Percentiles rank a stretch among this genome's conserved stretches.
These are phyloP conservation scores for Apiotrichum akiyoshidainum DNA, from an alignment of 1,284 basidiomycete species.

Conservation along the genomic window DNA sequence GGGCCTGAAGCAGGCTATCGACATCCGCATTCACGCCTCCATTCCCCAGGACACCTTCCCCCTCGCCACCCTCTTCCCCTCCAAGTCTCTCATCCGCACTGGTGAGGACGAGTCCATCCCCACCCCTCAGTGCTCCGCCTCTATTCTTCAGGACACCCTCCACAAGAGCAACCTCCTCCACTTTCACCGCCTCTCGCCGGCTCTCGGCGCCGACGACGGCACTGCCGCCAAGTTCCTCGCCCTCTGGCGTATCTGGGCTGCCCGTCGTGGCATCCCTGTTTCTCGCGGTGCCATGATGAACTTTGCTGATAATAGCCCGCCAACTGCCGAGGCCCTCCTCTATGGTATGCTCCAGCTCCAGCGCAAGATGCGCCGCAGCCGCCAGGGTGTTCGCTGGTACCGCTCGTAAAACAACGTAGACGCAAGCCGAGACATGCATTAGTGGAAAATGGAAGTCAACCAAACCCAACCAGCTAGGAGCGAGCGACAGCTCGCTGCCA, in stretches of 20 bases:
- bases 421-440: constrained; percentile 10
- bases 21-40: constrained; percentile 71
- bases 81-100: constrained; percentile 65
- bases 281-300: constrained; percentile 55
- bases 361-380: constrained; percentile 89
- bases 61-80: constrained; percentile 66
- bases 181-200: constrained; percentile 63
- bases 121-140: constrained; percentile 76
- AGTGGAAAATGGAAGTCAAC: constrained; percentile 4
- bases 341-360: constrained; percentile 95
- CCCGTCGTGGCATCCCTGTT: constrained; percentile 69
- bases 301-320: constrained; percentile 46
- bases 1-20: constrained; percentile 65
- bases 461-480: too few relatives aligned
- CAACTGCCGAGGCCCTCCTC: constrained; percentile 82
- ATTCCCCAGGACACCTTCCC: constrained; percentile 62
- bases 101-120: constrained; percentile 44
- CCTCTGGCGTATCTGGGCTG: constrained; percentile 84
- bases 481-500: too few relatives aligned
- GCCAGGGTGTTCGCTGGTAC: constrained; percentile 88
- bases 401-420: constrained; percentile 35
- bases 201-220: constrained; percentile 60
- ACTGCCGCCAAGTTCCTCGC: constrained; percentile 63
- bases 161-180: constrained; percentile 67
- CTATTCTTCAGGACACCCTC: constrained; percentile 65